Evolutionary conservation across 306 rosid species (phyloP).

Genomic region (Senna tora): DNA sequence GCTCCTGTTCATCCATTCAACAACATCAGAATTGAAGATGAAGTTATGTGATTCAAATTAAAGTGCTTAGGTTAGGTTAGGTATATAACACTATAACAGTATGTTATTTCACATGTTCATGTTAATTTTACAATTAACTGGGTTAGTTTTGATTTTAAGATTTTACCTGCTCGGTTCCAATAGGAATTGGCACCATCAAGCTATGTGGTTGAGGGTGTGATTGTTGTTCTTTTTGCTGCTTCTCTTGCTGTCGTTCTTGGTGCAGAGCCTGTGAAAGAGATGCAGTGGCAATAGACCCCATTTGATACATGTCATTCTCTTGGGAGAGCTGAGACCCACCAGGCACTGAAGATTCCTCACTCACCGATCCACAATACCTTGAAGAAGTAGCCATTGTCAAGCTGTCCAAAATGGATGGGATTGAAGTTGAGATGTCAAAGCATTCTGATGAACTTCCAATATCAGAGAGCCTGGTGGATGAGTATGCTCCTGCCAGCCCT

Average conservation of each 20-base stretch:
- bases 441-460: constrained; percentile 46
- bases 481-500: constrained; percentile 29
- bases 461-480: constrained; percentile 38
- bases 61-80: too few relatives aligned
- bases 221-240: constrained; percentile 44
- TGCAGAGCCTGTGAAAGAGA: constrained; percentile 65
- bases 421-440: constrained; percentile 45
- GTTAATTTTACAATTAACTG: too few relatives aligned
- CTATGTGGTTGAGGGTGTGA: constrained; percentile 41
- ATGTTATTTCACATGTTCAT: too few relatives aligned
- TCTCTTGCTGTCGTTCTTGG: constrained; percentile 66
- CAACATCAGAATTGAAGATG: too few relatives aligned
- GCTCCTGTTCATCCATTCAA: constrained; percentile 51
- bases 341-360: constrained; percentile 48
- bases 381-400: constrained; percentile 49
- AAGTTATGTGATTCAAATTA: too few relatives aligned
- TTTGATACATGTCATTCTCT: constrained; percentile 51
- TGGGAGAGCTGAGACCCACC: constrained; percentile 50
- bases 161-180: constrained; percentile 63
- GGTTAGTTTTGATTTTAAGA: too few relatives aligned
- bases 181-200: constrained; percentile 57
- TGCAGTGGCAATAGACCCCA: constrained; percentile 47
- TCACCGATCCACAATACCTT: constrained; percentile 51
- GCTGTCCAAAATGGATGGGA: constrained; percentile 49
- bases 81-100: too few relatives aligned